These are phyloP conservation scores for Boletellus sp. DNA, from an alignment of 1,284 basidiomycete genomes.

Conservation along the genomic window DNA sequence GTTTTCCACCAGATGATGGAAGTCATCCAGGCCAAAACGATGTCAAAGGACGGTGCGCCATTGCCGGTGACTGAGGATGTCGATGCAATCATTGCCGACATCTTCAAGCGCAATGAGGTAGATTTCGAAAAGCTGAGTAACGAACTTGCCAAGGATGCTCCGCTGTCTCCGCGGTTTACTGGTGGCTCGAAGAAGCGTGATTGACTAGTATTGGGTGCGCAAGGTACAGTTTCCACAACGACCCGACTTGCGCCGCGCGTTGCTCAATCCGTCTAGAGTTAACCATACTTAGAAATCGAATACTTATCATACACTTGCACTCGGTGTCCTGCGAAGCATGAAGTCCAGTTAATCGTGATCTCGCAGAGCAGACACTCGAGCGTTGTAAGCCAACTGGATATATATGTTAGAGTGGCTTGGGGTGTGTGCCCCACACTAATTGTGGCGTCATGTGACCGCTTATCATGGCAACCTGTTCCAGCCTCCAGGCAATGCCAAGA, in stretches of 20 bases:
- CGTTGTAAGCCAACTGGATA: too few relatives aligned
- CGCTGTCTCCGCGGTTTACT: conserved; percentile 20
- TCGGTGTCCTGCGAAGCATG: neutral
- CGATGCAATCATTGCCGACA: conserved; percentile 31
- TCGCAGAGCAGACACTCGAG: neutral
- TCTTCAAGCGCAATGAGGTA: conserved; percentile 30
- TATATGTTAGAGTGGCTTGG: neutral
- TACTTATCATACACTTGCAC: neutral
- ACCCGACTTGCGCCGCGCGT: neutral
- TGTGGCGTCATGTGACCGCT: too few relatives aligned
- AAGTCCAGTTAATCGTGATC: neutral
- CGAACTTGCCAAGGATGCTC: conserved; percentile 20
- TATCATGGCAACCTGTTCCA: too few relatives aligned
- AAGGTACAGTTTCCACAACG: neutral
- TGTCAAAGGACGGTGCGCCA: conserved; percentile 22
- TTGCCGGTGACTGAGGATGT: conserved; percentile 30
- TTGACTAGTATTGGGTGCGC: conserved; percentile 17
- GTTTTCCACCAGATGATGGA: conserved; percentile 34
- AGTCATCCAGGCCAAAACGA: conserved; percentile 31
- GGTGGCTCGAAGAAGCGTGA: conserved; percentile 29
- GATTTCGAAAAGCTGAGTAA: conserved; percentile 29
- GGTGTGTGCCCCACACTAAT: neutral
- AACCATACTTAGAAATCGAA: conserved; percentile 1
- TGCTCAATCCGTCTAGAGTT: neutral
- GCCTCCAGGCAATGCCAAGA: too few relatives aligned